Evolutionary conservation across 1,284 basidiomycete genomes (phyloP).

Genomic region (Apiotrichum gamsii): DNA sequence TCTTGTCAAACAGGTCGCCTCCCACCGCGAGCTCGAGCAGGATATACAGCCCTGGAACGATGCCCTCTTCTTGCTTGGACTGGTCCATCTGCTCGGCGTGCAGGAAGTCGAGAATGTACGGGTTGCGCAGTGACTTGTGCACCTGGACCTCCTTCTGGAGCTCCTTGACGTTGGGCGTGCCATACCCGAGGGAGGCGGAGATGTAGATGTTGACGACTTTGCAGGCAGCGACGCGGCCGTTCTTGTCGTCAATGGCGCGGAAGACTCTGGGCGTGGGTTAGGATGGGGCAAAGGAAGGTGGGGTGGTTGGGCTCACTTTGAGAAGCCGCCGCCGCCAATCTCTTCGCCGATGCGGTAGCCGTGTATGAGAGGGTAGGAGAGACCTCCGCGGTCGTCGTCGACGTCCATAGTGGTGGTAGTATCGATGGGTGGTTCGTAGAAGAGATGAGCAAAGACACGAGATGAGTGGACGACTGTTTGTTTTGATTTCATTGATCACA

Average conservation of each 20-base stretch:
- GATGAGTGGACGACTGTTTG: not conserved
- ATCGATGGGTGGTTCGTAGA: too few species aligned
- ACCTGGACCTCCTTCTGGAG: constrained; percentile 91
- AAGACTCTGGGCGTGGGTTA: constrained; percentile 59
- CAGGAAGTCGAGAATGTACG: constrained; percentile 78
- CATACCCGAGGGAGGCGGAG: constrained; percentile 26
- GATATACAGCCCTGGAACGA: constrained; percentile 79
- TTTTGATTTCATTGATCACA: too few species aligned
- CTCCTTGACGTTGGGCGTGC: constrained; percentile 57
- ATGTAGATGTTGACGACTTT: constrained; percentile 63
- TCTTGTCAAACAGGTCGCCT: constrained; percentile 97
- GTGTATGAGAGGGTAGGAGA: constrained; percentile 41
- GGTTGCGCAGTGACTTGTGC: constrained; percentile 73
- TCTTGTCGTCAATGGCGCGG: constrained; percentile 63
- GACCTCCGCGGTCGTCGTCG: not conserved
- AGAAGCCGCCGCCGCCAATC: constrained; percentile 80
- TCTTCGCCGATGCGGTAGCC: constrained; percentile 67
- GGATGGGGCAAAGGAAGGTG: not conserved
- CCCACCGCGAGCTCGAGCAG: constrained; percentile 86
- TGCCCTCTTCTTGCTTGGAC: constrained; percentile 50
- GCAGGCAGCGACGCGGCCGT: constrained; percentile 64
- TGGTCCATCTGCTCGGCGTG: constrained; percentile 68
- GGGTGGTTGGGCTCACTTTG: constrained; percentile 54
- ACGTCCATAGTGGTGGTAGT: constrained; percentile 10
- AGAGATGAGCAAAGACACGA: not conserved